Evolutionary conservation across 2,329 filamentous ascomycete genomes (phyloP).

Genomic region (Aspergillus sp.): DNA sequence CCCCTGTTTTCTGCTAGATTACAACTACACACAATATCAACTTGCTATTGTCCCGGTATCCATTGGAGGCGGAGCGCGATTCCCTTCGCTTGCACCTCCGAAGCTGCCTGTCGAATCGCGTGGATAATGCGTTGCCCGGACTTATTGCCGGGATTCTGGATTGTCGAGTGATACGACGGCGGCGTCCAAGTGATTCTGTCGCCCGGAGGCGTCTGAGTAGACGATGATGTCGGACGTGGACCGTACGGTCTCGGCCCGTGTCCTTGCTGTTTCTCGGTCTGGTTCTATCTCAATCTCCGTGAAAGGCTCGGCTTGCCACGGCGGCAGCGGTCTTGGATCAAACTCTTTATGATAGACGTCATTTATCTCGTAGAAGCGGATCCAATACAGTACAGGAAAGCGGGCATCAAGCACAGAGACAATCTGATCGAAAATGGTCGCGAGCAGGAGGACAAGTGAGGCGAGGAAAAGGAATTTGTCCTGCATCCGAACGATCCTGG

Average conservation of each 20-base stretch:
- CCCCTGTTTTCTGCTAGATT: too few relatives aligned
- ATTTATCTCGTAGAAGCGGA: too few relatives aligned
- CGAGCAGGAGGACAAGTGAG: too few relatives aligned
- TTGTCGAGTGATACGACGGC: conserved; percentile 7
- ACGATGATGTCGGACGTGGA: not conserved
- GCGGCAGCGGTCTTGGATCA: conserved; percentile 2
- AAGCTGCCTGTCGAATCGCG: conserved; percentile 9
- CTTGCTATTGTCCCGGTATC: conserved; percentile 5
- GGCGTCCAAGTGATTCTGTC: conserved; percentile 5
- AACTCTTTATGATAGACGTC: too few relatives aligned
- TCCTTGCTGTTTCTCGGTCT: conserved; percentile 3
- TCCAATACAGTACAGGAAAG: too few relatives aligned
- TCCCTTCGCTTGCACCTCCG: conserved; percentile 4
- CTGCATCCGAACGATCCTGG: too few relatives aligned
- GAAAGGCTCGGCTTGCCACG: conserved; percentile 11
- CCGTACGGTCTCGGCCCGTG: not conserved
- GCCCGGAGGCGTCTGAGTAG: conserved; percentile 7
- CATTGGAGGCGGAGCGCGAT: conserved; percentile 9
- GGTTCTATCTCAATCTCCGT: conserved; percentile 2
- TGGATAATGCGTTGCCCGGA: conserved; percentile 13
- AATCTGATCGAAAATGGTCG: too few relatives aligned
- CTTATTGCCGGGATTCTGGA: conserved; percentile 10
- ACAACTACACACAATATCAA: too few relatives aligned
- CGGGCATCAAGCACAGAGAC: too few relatives aligned
- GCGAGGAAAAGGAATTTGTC: too few relatives aligned